These are phyloP conservation scores for Pseudogymnoascus sp. DNA, from an alignment of 2,329 filamentous ascomycete genomes.

Conservation along the genomic window DNA sequence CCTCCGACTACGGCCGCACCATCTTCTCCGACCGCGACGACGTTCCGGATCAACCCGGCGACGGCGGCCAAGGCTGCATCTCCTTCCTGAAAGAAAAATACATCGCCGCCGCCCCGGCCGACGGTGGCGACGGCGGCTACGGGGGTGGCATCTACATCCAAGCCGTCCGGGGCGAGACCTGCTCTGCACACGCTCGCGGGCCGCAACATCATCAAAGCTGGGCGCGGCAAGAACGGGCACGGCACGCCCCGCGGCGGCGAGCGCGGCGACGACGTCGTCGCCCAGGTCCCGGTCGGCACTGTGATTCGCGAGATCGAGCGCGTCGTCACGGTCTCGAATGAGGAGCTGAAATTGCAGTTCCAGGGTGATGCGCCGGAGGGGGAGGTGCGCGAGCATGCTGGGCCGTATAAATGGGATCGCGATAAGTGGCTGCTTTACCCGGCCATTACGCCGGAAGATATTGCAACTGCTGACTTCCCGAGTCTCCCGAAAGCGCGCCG, in stretches of 20 bases:
- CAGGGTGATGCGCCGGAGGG: constrained; percentile 20
- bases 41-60: too few relatives aligned
- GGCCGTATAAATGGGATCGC: constrained; percentile 38
- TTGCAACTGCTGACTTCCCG: constrained; percentile 52
- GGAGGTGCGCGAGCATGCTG: constrained; percentile 22
- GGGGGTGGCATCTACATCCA: constrained; percentile 94
- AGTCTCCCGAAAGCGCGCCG: constrained; percentile 48
- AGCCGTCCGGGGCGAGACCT: constrained; percentile 83
- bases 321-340: constrained; percentile 68
- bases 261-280: constrained; percentile 77
- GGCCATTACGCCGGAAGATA: constrained; percentile 67
- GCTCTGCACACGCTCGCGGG: constrained; percentile 85
- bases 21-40: constrained; percentile 85
- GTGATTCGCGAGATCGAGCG: constrained; percentile 78
- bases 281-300: constrained; percentile 89
- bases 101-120: constrained; percentile 79
- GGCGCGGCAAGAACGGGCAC: constrained; percentile 69
- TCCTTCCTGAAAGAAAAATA: constrained; percentile 91
- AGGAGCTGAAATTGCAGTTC: constrained; percentile 39
- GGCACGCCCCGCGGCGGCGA: constrained; percentile 68
- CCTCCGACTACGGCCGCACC: constrained; percentile 75
- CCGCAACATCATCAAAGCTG: constrained; percentile 66
- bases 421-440: constrained; percentile 86
- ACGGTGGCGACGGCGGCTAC: constrained; percentile 88
- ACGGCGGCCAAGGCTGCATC: constrained; percentile 85